phyloP scores from a whole-genome alignment of 352 stramenopile genomes.

The Globisporangium iwayamae region DNA sequence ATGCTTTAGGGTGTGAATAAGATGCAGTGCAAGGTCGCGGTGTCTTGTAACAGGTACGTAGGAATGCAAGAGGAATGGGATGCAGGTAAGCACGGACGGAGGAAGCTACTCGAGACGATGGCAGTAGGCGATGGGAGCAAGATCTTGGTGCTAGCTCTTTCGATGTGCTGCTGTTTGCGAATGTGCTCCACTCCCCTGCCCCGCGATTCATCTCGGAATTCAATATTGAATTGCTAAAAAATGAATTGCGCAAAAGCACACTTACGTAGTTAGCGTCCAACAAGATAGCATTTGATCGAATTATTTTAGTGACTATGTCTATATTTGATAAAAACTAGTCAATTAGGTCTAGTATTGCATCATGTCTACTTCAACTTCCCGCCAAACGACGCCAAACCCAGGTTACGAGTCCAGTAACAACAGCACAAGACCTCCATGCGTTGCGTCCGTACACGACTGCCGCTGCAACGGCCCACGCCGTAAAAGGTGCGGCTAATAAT shows the following conservation, averaged over 20 bases:
- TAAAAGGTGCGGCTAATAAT: background rate
- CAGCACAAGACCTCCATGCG: background rate
- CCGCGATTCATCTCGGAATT: background rate
- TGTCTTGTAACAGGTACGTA: background rate
- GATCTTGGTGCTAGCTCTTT: constrained; percentile 7
- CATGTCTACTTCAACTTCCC: background rate
- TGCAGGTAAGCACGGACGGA: background rate
- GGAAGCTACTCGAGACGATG: background rate
- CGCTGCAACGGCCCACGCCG: background rate
- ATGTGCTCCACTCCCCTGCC: background rate
- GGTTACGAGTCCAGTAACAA: background rate
- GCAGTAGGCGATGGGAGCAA: background rate
- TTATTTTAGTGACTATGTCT: too few relatives aligned
- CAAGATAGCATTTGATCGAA: too few relatives aligned
- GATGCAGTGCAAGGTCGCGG: background rate
- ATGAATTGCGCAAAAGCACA: background rate
- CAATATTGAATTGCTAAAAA: background rate
- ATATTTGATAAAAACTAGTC: background rate
- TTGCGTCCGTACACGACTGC: background rate
- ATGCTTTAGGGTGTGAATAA: background rate
- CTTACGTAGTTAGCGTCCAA: too few relatives aligned
- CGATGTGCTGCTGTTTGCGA: background rate
- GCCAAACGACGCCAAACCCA: background rate
- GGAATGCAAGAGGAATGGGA: background rate
- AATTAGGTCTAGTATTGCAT: background rate